A percentile compares a stretch with the other conserved stretches of the same genome.
Conservation (phyloP, 1,284 basidiomycete species). For the Moesziomyces sp. region DNA sequence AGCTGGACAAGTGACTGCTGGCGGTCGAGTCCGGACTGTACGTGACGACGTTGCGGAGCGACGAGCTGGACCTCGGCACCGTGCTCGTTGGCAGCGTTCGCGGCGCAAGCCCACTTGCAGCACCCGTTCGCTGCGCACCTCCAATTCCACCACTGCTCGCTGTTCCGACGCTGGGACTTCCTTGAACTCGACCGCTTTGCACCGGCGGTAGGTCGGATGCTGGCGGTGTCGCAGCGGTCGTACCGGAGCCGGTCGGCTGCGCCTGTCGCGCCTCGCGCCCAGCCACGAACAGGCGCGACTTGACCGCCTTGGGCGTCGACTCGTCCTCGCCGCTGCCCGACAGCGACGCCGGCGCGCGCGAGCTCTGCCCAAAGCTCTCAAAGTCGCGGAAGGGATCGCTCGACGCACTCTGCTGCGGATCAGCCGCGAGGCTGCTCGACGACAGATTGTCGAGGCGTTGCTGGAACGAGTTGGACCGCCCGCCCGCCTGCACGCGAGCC, state of each 20-base stretch:
- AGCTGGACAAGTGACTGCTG: conserved; percentile 32
- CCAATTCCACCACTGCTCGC: background rate
- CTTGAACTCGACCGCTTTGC: background rate
- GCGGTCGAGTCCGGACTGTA: conserved; percentile 43
- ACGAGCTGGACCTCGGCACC: conserved; percentile 38
- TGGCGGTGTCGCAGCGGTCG: background rate
- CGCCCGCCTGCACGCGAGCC: conserved; percentile 20
- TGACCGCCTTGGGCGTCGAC: conserved; percentile 28
- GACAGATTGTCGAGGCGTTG: conserved; percentile 30
- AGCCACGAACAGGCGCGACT: conserved; percentile 27
- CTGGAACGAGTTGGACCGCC: conserved; percentile 36
- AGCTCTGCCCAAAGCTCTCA: conserved; percentile 53
- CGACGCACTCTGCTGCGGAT: conserved; percentile 36
- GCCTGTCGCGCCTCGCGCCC: conserved; percentile 13
- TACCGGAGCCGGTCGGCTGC: background rate
- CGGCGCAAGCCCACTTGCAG: conserved; percentile 14
- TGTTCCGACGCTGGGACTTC: background rate
- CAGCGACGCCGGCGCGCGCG: conserved; percentile 18
- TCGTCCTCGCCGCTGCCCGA: conserved; percentile 15
- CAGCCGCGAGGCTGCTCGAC: conserved; percentile 19
- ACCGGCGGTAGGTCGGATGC: background rate
- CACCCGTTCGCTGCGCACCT: background rate
- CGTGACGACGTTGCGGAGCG: conserved; percentile 44
- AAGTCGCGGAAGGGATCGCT: conserved; percentile 54
- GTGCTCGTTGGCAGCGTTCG: conserved; percentile 20